These are phyloP conservation scores for Lactarius deliciosus DNA, from an alignment of 768 basidiomycete species.

Conservation along the genomic window DNA sequence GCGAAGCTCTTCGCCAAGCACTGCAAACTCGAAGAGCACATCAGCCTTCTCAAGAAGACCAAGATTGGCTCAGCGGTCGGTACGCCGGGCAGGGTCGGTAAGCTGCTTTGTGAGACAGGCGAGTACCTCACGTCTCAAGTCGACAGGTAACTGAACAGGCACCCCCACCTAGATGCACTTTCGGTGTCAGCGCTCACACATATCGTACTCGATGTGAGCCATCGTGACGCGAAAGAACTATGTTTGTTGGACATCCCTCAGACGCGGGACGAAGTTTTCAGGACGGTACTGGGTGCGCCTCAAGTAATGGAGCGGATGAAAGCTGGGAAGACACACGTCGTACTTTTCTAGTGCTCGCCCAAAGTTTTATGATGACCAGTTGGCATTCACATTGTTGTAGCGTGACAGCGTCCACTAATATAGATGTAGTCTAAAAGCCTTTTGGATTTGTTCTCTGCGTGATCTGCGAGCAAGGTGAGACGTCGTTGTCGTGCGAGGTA, in stretches of 20 bases:
- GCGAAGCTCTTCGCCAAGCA: slow-evolving; percentile 97
- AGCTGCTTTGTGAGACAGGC: slow-evolving; percentile 75
- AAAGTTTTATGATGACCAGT: not conserved
- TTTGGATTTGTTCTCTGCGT: slow-evolving; percentile 86
- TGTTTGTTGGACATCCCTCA: slow-evolving; percentile 80
- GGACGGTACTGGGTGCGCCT: slow-evolving; percentile 62
- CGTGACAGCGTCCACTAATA: not conserved
- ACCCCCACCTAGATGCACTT: slow-evolving; percentile 58
- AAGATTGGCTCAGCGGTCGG: slow-evolving; percentile 88
- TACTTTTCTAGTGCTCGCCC: slow-evolving; percentile 57
- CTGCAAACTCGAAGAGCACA: slow-evolving; percentile 86
- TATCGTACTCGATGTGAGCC: slow-evolving; percentile 76
- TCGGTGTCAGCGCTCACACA: slow-evolving; percentile 74
- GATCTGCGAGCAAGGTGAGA: slow-evolving; percentile 47
- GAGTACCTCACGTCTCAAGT: slow-evolving; percentile 29
- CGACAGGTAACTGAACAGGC: slow-evolving; percentile 12
- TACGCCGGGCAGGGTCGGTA: slow-evolving; percentile 88
- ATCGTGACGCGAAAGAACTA: slow-evolving; percentile 73
- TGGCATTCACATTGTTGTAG: slow-evolving; percentile 12
- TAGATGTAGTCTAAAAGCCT: slow-evolving; percentile 61
- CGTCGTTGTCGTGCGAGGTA: not conserved
- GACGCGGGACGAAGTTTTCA: slow-evolving; percentile 79
- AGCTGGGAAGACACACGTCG: slow-evolving; percentile 75
- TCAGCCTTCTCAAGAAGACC: slow-evolving; percentile 78
- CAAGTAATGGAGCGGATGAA: slow-evolving; percentile 60